These are phyloP conservation scores for Monilinia vaccinii-corymbosi DNA, from an alignment of 2,329 filamentous ascomycete species.

Conservation along the genomic window DNA sequence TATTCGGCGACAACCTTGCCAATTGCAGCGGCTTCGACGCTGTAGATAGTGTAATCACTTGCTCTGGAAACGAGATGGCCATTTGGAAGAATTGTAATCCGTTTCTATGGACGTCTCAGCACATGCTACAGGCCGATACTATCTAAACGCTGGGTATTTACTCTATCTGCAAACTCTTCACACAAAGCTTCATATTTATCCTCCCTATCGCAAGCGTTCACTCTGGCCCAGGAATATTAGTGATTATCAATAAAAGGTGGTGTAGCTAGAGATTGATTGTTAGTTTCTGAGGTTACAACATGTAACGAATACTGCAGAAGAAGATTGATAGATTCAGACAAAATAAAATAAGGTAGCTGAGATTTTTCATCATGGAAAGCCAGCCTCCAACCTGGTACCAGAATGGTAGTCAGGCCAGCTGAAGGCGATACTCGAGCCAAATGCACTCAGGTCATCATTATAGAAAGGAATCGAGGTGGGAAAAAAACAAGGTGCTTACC, in stretches of 20 bases:
- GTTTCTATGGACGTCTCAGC: conserved; percentile 51
- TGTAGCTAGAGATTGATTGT: conserved; percentile 11
- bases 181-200: conserved; percentile 76
- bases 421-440: conserved; percentile 96
- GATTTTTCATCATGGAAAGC: conserved; percentile 96
- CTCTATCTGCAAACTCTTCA: conserved; percentile 76
- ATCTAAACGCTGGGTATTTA: conserved; percentile 49
- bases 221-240: conserved; percentile 43
- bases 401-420: conserved; percentile 59
- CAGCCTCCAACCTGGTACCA: conserved; percentile 54
- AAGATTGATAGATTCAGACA: conserved; percentile 58
- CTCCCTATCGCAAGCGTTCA: conserved; percentile 89
- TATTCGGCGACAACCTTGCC: conserved; percentile 79
- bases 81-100: conserved; percentile 83
- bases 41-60: conserved; percentile 99
- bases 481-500: conserved; percentile 28
- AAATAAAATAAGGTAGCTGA: conserved; percentile 92
- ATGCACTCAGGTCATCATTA: conserved; percentile 99
- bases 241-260: neutral
- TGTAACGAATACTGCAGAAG: conserved; percentile 10
- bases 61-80: conserved; percentile 91
- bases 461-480: conserved; percentile 15
- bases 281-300: conserved; percentile 21
- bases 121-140: conserved; percentile 23
- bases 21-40: conserved; percentile 89